Evolutionary conservation across 1,139 yeast genomes (phyloP).

Genomic region (Saccharomycopsis hybrid): DNA sequence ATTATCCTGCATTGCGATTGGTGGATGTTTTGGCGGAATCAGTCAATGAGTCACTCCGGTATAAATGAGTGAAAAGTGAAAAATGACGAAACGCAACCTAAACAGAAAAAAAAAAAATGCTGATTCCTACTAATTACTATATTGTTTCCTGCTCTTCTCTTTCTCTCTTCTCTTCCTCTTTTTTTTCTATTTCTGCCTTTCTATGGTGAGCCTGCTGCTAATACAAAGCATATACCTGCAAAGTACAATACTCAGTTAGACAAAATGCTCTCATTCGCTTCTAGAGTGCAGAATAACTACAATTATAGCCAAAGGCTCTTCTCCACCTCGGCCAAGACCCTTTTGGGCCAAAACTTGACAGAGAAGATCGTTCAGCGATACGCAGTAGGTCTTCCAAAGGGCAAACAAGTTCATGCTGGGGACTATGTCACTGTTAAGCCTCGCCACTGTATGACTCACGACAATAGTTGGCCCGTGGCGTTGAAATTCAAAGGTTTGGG

Average conservation of each 20-base stretch:
- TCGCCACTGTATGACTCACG: slow-evolving; percentile 98
- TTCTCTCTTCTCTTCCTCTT: not conserved
- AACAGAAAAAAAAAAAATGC: not conserved
- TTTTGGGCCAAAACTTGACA: slow-evolving; percentile 61
- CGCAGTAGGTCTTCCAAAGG: slow-evolving; percentile 73
- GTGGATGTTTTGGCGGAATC: too few species aligned
- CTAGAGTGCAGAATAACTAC: not conserved
- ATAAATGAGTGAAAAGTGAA: not conserved
- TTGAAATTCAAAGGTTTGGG: slow-evolving; percentile 93
- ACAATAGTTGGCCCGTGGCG: slow-evolving; percentile 99
- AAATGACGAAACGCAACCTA: not conserved
- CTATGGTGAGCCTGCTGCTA: not conserved
- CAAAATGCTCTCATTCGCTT: not conserved
- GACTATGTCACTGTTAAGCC: slow-evolving; percentile 95
- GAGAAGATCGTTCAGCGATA: slow-evolving; percentile 93
- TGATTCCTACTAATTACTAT: not conserved
- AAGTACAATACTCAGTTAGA: not conserved
- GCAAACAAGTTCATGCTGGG: slow-evolving; percentile 74
- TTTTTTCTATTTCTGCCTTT: not conserved
- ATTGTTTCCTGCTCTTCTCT: not conserved
- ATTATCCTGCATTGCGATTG: too few species aligned
- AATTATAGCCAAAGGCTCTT: not conserved
- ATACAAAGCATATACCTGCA: not conserved
- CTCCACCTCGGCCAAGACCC: slow-evolving; percentile 1
- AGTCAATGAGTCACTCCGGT: not conserved